A percentile compares a stretch with the other conserved stretches of the same genome.
phyloP scores from a whole-genome alignment of 306 rosid species.

The Quercus ilex region DNA sequence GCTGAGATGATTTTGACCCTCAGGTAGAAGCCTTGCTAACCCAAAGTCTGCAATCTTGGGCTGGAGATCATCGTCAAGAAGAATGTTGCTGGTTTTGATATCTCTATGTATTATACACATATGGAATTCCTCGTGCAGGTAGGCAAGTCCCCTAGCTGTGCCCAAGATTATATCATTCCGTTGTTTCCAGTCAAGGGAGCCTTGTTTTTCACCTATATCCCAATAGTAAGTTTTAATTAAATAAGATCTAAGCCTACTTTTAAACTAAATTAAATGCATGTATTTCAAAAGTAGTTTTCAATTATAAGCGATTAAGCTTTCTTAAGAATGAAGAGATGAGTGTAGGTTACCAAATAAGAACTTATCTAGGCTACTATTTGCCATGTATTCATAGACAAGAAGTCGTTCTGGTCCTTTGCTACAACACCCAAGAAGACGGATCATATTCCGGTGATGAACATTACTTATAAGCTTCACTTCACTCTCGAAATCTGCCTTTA shows the following conservation, averaged over 20 bases:
- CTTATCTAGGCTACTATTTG: slow-evolving; percentile 55
- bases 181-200: slow-evolving; percentile 58
- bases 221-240: no score
- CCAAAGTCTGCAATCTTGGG: slow-evolving; percentile 76
- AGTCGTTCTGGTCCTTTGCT: slow-evolving; percentile 57
- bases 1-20: slow-evolving; percentile 54
- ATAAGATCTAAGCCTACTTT: no score
- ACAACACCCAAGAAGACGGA: slow-evolving; percentile 69
- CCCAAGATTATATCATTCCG: slow-evolving; percentile 54
- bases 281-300: not conserved
- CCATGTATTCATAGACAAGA: slow-evolving; percentile 69
- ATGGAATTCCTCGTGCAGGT: slow-evolving; percentile 69
- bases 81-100: slow-evolving; percentile 61
- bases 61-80: slow-evolving; percentile 55
- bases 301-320: not conserved
- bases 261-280: not conserved
- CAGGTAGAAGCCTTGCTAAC: slow-evolving; percentile 63
- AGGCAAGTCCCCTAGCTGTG: slow-evolving; percentile 59
- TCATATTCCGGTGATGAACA: slow-evolving; percentile 65
- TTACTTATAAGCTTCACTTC: slow-evolving; percentile 71
- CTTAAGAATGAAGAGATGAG: not conserved
- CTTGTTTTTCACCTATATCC: slow-evolving; percentile 39
- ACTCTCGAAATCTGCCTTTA: slow-evolving; percentile 50
- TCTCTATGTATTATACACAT: slow-evolving; percentile 75
- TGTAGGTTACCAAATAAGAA: slow-evolving; percentile 57